Evolutionary conservation across 768 basidiomycete species (phyloP), one percentile per base, ranked within the genome.

Genomic region (Lentinus brumalis): DNA sequence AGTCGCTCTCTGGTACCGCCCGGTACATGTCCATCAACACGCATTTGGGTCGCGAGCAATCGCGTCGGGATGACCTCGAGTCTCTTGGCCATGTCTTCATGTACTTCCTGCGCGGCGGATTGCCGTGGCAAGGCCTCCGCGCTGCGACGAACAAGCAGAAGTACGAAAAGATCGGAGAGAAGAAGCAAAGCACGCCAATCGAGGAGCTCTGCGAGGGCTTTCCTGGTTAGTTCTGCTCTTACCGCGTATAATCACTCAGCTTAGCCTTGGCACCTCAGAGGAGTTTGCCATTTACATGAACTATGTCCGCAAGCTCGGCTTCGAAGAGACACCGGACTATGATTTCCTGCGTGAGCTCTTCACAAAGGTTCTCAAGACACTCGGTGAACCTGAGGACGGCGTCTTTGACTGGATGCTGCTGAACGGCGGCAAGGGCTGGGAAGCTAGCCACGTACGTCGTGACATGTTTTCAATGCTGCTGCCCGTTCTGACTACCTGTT

Each of bases 21-120:
- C 88, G 96, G 45, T 99, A 99, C 79, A 99, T 99, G 96, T 94
- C 91, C 50, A 99, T 98, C 82, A 99, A 99, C 73, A 99, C 96
- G 7, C 96, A 99, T 77, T 79, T 98, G 63, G 96, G 96, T 35
- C 88, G 96, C 63, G 96, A 96, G 78, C 88, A 91, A 73, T 96
- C 94, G 21, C 86, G 96, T 63, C 84, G 96, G 68, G 96, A 99
- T 73, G 96, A 99, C 74, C 76, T 99, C 32, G 96, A 99, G 77
- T 96, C 95, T 41, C 78, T 99, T 32, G 96, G 97, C 0, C 97
- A 99, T 74, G 97, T 99, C 47, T 98, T 98, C 80, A 98, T 99
- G 92, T 99, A 99, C 76, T 99, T 99, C 76, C 75, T 99, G 67
- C 85, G 96, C 5, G 96, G 96, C 29, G 94, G 95, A 18, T 82